Evolutionary conservation across 495 filamentous ascomycete species (phyloP), one percentile per base, ranked within the genome.

Genomic region (Aspergillus egyptiacus): DNA sequence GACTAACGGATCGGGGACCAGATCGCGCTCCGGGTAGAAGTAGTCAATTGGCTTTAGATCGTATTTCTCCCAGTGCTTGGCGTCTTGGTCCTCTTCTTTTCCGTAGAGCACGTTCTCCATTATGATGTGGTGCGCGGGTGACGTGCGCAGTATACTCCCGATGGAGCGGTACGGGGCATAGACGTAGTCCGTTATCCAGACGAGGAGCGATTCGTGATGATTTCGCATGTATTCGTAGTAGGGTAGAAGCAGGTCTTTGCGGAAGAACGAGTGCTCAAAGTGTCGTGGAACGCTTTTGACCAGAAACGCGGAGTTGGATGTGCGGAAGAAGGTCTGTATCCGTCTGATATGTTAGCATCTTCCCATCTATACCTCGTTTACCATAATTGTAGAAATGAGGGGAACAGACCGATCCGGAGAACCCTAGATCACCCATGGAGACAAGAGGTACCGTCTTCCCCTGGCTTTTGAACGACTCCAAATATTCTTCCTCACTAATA

Each of bases 71-170:
- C 82, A 87, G 7, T 72, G 65, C 0, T 66, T 62, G 2, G 68
- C 56, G 2, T 62, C 61, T 0, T 62, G 57, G 37, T 73, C 68
- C 6, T 70, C 61, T 1, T 63, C 64, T 42, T 74, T 62, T 3
- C 80, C 82, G 56, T 78, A 78, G 33, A 86, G 65, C 41, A 83
- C 69, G 59, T 86, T 86, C 37, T 86, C 83, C 83, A 86, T 87
- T 53, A 86, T 70, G 53, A 87, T 79, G 59, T 86, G 82, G 53
- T 84, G 80, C 0, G 77, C 75, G 0, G 84, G 82, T 0, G 78
- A 74, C 4, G 71, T 64, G 1, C 77, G 68, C 5, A 84, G 50
- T 0, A 80, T 34, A 11, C 70, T 69, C 0, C 83, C 83, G 4
- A 87, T 44, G 1, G 79, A 76, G 7, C 55, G 20, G 10, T 73